phyloP scores from a whole-genome alignment of 148 eudicot genomes.

The Fagopyrum esculentum region DNA sequence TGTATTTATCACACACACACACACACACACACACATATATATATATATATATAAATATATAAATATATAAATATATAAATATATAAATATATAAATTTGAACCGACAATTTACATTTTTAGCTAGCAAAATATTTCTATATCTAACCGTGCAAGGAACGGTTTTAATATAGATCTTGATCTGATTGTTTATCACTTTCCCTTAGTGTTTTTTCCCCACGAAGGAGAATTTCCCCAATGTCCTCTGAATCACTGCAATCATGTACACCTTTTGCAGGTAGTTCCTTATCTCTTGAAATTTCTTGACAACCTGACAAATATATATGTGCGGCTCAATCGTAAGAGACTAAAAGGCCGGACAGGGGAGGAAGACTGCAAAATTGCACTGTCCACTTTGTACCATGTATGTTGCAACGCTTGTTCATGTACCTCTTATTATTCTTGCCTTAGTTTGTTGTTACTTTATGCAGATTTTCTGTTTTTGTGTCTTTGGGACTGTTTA shows the following conservation, averaged over 20 bases:
- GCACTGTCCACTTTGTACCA: constrained; percentile 92
- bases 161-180: neutral
- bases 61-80: too few relatives aligned
- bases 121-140: too few relatives aligned
- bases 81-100: too few relatives aligned
- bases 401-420: constrained; percentile 29
- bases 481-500: neutral
- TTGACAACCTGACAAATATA: constrained; percentile 83
- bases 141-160: too few relatives aligned
- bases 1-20: too few relatives aligned
- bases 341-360: constrained; percentile 92
- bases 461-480: too few relatives aligned
- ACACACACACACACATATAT: too few relatives aligned
- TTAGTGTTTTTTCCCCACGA: too few relatives aligned
- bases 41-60: too few relatives aligned
- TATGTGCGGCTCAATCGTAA: constrained; percentile 94
- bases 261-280: constrained; percentile 51
- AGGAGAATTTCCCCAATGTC: neutral
- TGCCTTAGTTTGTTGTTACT: neutral
- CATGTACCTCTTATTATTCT: neutral
- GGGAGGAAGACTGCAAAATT: constrained; percentile 86
- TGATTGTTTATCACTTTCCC: neutral
- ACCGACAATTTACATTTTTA: too few relatives aligned
- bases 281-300: constrained; percentile 80
- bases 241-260: neutral